Base-by-base conservation (phyloP, 768 basidiomycete genomes). In the Lyophyllum atratum region DNA sequence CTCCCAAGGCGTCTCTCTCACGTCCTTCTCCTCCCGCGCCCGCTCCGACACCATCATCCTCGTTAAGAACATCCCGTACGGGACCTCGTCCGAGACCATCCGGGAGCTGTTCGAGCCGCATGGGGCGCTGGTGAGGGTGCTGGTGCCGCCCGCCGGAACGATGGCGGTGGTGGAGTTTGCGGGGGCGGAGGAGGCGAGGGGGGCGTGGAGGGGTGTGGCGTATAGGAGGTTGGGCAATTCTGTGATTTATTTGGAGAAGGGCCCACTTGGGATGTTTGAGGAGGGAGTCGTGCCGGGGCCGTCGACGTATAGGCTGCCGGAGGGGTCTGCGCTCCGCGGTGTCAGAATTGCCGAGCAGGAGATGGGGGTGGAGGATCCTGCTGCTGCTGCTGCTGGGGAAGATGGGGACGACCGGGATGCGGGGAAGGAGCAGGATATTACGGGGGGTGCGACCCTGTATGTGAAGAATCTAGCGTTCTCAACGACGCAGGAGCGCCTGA, bases 11-110 rank as follows among this genome's bases (percentile, higher is more conserved):
- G 85, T 91, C 55, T 40, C 39, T n/a, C 39, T 40, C 39, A n/a
- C 39, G 2, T 77, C 85, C 0, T 87, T 90, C 61, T 76, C 79
- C 3, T 72, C 80, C 1, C 72, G 72, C 12, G 74, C 74, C 3
- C 80, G 84, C 14, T 95, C 93, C 0, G 85, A 90, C 64, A 95
- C 92, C 0, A 85, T 80, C 31, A 87, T 98, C 59, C 82, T 99
- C 17, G 90, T 98, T 60, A 98, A 98, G 76, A 98, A 98, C 73
- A 93, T 99, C 44, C 96, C 97, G 0, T 96, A 90, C 65, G 93
- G 92, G 6, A 96, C 95, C 2, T 83, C 87, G 0, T 71, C 76
- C 0, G 81, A 85, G 17, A 1, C 39, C n/a, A 84, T 98, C n/a
- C 82, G 83, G 22, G 87, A 87, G 57, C 70, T 98, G 47, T 95